Base-by-base conservation (phyloP, 768 basidiomycete genomes). In the Collybia mongolica region DNA sequence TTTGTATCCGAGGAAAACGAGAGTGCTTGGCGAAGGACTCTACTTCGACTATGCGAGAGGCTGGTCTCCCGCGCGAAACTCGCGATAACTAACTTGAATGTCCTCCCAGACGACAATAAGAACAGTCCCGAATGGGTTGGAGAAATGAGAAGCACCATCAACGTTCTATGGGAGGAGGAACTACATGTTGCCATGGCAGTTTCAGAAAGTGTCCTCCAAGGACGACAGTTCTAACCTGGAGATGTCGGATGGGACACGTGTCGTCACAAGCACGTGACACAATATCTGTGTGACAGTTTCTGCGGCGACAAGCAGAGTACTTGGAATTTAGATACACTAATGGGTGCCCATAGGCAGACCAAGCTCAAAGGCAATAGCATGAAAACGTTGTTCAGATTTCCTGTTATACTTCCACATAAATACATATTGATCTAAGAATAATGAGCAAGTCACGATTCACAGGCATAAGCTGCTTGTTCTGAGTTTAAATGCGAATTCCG, bases 131-230 rank as follows among this genome's bases (percentile, higher is more conserved):
- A 15, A 14, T 60, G 61, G 44, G 18, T 58, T 20, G 17, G 48
- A 35, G 44, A 23, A 46, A 49, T 55, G 48, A 51, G 44, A 53
- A 60, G 54, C 17, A 74, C 69, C 41, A 71, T 88, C n/a, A 60
- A 49, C 46, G 57, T 58, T 2, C 63, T 91, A 15, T 90, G 87
- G 87, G 54, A 55, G 32, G 89, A 91, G 61, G 83, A 89, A 52
- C 19, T 65, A 5, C 62, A 66, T 45, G 82, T 89, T 5, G 79
- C 81, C 6, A 53, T 50, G 20, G 74, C 65, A 4, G 79, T 88
- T 4, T 57, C 65, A 32, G 60, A 71, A 35, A 77, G 81, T 56
- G 49, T 85, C 11, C 54, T 66, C 32, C 60, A 64, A 17, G 76
- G 76, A n/a, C 72, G 69, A 53, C 72, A 79, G 41, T 83, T 84